Evolutionary conservation across 2,329 filamentous ascomycete species (phyloP), one percentile per base, ranked within the genome.

Genomic region (Blastomyces gilchristii): DNA sequence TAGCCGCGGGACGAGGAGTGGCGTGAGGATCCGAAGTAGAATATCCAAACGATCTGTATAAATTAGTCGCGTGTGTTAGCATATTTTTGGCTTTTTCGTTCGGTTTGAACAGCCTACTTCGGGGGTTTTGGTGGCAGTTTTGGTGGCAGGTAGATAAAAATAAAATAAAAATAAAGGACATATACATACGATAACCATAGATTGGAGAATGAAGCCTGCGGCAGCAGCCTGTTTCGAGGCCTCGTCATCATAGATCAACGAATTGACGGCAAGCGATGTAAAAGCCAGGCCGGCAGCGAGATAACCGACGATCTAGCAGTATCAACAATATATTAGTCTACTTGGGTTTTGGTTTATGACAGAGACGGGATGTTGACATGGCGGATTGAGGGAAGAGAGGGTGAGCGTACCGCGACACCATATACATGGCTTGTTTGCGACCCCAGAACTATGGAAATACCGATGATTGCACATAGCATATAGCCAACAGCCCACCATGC

Each of bases 1-100:
- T 95, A 96, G 63, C 90, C 87, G 70, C 93, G 89, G 67, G 92
- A 90, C 62, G 87, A 85, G 18, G 92, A 90, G 52, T 90, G 89
- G 1, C 93, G 91, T 22, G 91, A 88, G 1, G 93, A 96, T 71
- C 94, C 94, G 72, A 97, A 99, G 81, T 97, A 97, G 78, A 97
- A 96, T 69, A 97, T 96, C 94, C 94, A 99, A 64, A 97, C 85
- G 70, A 96, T 90, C 92, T 97, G 69, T n/a, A 34, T 60, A 22
- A 45, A n/a, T 47, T 47, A 47, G 16, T 22, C n/a, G 12, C 4
- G n/a, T 22, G 12, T 9, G 56, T 62, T 60, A 57, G 25, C 3
- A 52, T 28, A 28, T 14, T 31, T 16, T 52, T 54, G 22, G 12
- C 11, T 22, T 22, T 22, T 22, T 22, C n/a, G n/a, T 22, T 22